Evolutionary conservation across 495 filamentous ascomycete genomes (phyloP).

Genomic region (Xylaria telfairii): DNA sequence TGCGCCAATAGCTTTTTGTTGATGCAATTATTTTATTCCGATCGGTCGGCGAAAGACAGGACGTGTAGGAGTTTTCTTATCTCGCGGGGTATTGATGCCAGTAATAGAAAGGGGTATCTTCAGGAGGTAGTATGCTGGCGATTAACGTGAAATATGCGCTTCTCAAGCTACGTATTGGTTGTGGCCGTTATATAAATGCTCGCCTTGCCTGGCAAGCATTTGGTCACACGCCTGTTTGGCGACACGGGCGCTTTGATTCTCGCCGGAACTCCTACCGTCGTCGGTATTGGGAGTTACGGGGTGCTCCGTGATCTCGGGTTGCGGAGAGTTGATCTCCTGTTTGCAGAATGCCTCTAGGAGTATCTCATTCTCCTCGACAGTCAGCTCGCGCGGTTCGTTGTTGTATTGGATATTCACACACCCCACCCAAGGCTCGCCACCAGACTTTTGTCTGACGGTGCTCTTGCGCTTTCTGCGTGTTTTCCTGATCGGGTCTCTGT

Average conservation of each 20-base stretch:
- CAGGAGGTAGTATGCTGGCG: neutral
- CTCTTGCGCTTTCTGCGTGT: constrained; percentile 39
- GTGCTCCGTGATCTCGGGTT: constrained; percentile 35
- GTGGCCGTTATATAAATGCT: constrained; percentile 16
- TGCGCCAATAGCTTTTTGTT: constrained; percentile 13
- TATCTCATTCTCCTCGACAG: constrained; percentile 48
- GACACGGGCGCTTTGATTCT: constrained; percentile 46
- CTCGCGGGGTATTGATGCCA: constrained; percentile 12
- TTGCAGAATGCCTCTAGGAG: constrained; percentile 50
- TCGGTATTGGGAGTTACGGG: constrained; percentile 23
- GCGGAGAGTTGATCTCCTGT: constrained; percentile 29
- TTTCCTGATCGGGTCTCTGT: constrained; percentile 36
- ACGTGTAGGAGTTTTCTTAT: neutral
- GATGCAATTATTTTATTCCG: constrained; percentile 12
- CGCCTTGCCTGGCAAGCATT: constrained; percentile 35
- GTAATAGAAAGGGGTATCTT: constrained; percentile 21
- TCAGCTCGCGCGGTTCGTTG: constrained; percentile 34
- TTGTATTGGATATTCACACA: constrained; percentile 36
- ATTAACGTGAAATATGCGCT: neutral
- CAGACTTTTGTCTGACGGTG: constrained; percentile 29
- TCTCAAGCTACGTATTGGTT: constrained; percentile 18
- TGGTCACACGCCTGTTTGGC: constrained; percentile 52
- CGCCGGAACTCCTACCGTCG: constrained; percentile 34
- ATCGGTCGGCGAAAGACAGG: constrained; percentile 5
- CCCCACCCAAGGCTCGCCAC: constrained; percentile 30